A percentile compares a stretch with the other conserved stretches of the same genome.
These are phyloP conservation scores for Trypanosoma rangeli DNA, from an alignment of 208 protist genomes.

Conservation along the genomic window DNA sequence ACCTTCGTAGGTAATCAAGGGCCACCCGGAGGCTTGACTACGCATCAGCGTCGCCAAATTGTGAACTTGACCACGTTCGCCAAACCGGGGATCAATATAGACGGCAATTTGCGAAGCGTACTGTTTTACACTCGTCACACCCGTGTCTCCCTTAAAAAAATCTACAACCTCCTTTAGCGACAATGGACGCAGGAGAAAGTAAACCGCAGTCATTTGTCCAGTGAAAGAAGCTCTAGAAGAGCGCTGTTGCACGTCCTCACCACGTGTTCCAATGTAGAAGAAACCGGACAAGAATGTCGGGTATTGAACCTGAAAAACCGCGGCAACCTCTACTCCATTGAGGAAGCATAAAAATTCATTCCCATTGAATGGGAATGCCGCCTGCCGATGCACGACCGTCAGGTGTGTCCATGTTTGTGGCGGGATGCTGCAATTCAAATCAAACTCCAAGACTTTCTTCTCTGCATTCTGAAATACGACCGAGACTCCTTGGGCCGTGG, in stretches of 20 bases:
- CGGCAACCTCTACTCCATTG: conserved; percentile 43
- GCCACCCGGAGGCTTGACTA: conserved; percentile 43
- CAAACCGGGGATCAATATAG: conserved; percentile 79
- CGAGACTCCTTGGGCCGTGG: conserved; percentile 7
- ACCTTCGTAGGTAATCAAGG: conserved; percentile 69
- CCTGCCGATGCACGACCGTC: conserved; percentile 30
- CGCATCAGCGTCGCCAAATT: conserved; percentile 74
- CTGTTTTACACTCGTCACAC: conserved; percentile 14
- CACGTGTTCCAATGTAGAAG: conserved; percentile 52
- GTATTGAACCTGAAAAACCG: conserved; percentile 42
- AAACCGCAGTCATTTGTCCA: conserved; percentile 66
- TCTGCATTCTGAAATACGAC: conserved; percentile 28
- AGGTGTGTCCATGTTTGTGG: conserved; percentile 40
- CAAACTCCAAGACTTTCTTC: conserved; percentile 8
- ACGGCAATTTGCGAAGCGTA: conserved; percentile 48
- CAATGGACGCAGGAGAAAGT: conserved; percentile 61
- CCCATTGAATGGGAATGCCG: conserved; percentile 25
- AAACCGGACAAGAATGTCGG: conserved; percentile 46
- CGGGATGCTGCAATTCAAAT: conserved; percentile 27
- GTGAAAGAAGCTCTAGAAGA: conserved; percentile 44
- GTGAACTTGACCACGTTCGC: conserved; percentile 68
- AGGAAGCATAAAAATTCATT: conserved; percentile 44
- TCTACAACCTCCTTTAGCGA: conserved; percentile 35
- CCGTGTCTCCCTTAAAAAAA: conserved; percentile 23
- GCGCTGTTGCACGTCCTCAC: conserved; percentile 58